phyloP scores from a whole-genome alignment of 441 rosid species.

The Eruca vesicaria region DNA sequence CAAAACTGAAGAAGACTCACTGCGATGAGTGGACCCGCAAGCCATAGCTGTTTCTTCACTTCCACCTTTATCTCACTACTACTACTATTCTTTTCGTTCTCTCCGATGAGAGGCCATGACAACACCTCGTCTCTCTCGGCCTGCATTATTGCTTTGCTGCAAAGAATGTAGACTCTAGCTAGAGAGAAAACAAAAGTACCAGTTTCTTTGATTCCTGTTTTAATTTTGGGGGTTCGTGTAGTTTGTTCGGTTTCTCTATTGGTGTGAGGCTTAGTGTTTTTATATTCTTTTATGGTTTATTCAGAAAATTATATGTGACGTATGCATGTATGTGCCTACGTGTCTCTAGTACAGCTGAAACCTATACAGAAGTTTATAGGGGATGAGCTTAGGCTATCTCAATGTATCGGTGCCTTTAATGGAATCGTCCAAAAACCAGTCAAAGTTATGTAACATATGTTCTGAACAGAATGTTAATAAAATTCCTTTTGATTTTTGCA shows the following conservation, averaged over 20 bases:
- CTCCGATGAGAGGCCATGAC: conserved; percentile 21
- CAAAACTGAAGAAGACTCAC: conserved; percentile 59
- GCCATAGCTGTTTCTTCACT: conserved; percentile 53
- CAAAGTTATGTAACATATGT: too few relatives aligned
- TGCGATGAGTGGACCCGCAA: conserved; percentile 57
- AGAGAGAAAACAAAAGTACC: not conserved
- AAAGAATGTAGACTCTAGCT: not conserved
- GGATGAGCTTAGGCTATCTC: not conserved
- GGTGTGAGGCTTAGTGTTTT: not conserved
- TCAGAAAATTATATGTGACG: not conserved
- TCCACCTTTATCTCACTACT: conserved; percentile 35
- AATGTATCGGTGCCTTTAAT: not conserved
- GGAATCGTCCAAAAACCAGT: too few relatives aligned
- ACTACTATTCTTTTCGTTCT: not conserved
- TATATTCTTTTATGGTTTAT: not conserved
- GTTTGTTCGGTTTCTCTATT: not conserved
- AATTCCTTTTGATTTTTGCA: too few relatives aligned
- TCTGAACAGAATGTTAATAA: too few relatives aligned
- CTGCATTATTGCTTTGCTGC: not conserved
- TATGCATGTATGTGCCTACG: not conserved
- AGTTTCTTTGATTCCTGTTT: conserved; percentile 1
- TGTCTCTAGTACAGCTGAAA: not conserved
- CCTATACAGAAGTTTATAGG: not conserved
- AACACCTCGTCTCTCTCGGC: conserved; percentile 8
- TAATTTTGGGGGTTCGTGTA: not conserved